Percentiles rank a stretch among this genome's conserved stretches.
Evolutionary conservation across 192 early-diverging fungal species (phyloP).

Genomic region (Linnemannia zychae): DNA sequence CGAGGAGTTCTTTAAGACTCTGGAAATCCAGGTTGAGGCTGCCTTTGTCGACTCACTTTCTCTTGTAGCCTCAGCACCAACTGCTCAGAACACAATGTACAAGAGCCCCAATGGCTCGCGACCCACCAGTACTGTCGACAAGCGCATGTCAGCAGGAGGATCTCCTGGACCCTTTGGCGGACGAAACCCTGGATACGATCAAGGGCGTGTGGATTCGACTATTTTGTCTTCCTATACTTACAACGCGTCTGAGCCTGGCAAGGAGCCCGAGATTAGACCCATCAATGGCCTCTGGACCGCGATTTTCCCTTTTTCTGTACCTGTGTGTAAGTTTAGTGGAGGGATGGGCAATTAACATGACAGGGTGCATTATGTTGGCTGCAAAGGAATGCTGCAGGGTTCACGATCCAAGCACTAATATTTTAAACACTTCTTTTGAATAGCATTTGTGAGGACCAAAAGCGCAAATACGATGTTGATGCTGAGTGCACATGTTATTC

Average conservation of each 20-base stretch:
- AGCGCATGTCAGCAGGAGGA: constrained; percentile 10
- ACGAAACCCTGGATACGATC: constrained; percentile 30
- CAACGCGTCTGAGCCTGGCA: constrained; percentile 58
- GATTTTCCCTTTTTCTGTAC: constrained; percentile 64
- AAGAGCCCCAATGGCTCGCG: constrained; percentile 38
- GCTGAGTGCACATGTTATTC: constrained; percentile 53
- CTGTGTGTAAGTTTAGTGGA: constrained; percentile 64
- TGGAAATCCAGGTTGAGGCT: constrained; percentile 70
- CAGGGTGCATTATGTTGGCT: background rate
- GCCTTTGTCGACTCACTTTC: constrained; percentile 58
- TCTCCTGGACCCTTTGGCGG: constrained; percentile 46
- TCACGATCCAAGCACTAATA: background rate
- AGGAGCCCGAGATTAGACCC: constrained; percentile 50
- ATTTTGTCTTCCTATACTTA: constrained; percentile 64
- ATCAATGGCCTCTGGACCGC: constrained; percentile 61
- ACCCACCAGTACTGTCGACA: constrained; percentile 30
- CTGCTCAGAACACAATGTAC: constrained; percentile 17
- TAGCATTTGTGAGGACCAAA: constrained; percentile 55
- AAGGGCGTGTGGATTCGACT: constrained; percentile 51
- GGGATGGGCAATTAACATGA: background rate
- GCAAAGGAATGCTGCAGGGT: no score
- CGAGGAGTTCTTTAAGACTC: constrained; percentile 59
- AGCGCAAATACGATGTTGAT: constrained; percentile 52
- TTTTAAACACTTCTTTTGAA: constrained; percentile 17
- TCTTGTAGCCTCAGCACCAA: constrained; percentile 1